phyloP scores from a whole-genome alignment of 2,329 filamentous ascomycete species.

The Stachybotrys chlorohalonatus region DNA sequence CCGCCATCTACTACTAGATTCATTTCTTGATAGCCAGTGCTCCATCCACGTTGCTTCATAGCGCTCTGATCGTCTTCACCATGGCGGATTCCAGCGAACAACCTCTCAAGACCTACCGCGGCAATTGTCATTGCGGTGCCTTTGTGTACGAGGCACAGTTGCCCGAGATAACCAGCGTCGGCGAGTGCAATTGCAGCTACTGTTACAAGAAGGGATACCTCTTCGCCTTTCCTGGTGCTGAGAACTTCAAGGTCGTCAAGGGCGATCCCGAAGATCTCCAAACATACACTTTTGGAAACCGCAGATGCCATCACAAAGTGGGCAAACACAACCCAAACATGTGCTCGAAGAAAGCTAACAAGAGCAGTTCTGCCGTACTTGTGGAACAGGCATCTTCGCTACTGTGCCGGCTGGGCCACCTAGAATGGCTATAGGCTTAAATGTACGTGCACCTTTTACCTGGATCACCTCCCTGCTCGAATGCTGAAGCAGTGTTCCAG shows the following conservation, averaged over 20 bases:
- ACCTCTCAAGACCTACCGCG: conserved; percentile 34
- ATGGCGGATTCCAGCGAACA: conserved; percentile 5
- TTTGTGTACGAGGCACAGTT: conserved; percentile 42
- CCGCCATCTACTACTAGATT: too few relatives aligned
- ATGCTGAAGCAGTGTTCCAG: conserved; percentile 13
- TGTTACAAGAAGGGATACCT: conserved; percentile 43
- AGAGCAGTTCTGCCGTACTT: conserved; percentile 42
- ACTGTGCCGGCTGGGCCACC: conserved; percentile 15
- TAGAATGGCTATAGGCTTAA: conserved; percentile 25
- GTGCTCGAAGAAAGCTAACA: background rate
- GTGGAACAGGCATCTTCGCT: conserved; percentile 34
- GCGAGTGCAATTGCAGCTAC: conserved; percentile 59
- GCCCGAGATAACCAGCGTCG: conserved; percentile 47
- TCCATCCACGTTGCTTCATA: too few relatives aligned
- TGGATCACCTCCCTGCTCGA: background rate
- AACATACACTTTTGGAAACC: conserved; percentile 33
- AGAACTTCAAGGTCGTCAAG: conserved; percentile 34
- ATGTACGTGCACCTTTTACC: conserved; percentile 23
- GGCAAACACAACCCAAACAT: background rate
- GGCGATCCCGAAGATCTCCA: conserved; percentile 30
- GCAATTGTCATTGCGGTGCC: conserved; percentile 48
- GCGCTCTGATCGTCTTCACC: background rate
- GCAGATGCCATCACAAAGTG: conserved; percentile 32
- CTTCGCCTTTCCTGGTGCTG: conserved; percentile 21
- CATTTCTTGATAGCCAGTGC: too few relatives aligned